Percentiles rank a stretch among this genome's conserved stretches.
Conservation (phyloP, 2,329 filamentous ascomycete genomes). For the Mycogone perniciosa region DNA sequence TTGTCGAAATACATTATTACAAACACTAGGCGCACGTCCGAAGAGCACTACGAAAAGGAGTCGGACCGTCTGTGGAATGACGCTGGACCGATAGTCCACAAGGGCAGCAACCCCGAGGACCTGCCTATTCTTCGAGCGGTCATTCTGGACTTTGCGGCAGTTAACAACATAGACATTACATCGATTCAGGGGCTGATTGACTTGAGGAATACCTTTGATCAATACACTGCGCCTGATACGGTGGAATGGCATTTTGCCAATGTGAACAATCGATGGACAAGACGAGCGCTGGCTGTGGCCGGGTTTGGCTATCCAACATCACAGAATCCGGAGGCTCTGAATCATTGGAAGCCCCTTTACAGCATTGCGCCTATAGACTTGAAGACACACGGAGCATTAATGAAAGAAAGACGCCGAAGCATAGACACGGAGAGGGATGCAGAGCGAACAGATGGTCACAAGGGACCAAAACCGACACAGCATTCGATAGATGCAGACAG, state of each 20-base stretch:
- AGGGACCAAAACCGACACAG: background rate
- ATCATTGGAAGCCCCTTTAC: constrained; percentile 29
- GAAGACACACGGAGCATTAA: constrained; percentile 13
- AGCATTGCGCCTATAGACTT: constrained; percentile 23
- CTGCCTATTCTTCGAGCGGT: constrained; percentile 47
- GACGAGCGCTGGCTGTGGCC: constrained; percentile 47
- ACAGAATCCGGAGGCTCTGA: constrained; percentile 21
- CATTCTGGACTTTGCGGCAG: constrained; percentile 51
- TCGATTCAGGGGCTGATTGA: constrained; percentile 52
- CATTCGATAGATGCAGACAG: no score
- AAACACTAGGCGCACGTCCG: constrained; percentile 34
- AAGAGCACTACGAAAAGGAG: constrained; percentile 30
- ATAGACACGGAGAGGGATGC: constrained; percentile 13
- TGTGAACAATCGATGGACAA: constrained; percentile 50
- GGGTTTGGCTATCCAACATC: constrained; percentile 46
- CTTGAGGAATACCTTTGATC: constrained; percentile 47
- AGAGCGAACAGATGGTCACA: background rate
- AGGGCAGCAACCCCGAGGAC: constrained; percentile 19
- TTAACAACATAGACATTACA: constrained; percentile 53
- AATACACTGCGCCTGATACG: constrained; percentile 41
- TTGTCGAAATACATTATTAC: constrained; percentile 34
- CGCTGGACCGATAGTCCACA: constrained; percentile 31
- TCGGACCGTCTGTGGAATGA: constrained; percentile 52
- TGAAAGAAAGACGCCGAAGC: background rate
- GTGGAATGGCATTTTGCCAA: constrained; percentile 51